Evolutionary conservation across 176 grass and related monocot genomes (phyloP).

Genomic region (Oryza brachyantha): DNA sequence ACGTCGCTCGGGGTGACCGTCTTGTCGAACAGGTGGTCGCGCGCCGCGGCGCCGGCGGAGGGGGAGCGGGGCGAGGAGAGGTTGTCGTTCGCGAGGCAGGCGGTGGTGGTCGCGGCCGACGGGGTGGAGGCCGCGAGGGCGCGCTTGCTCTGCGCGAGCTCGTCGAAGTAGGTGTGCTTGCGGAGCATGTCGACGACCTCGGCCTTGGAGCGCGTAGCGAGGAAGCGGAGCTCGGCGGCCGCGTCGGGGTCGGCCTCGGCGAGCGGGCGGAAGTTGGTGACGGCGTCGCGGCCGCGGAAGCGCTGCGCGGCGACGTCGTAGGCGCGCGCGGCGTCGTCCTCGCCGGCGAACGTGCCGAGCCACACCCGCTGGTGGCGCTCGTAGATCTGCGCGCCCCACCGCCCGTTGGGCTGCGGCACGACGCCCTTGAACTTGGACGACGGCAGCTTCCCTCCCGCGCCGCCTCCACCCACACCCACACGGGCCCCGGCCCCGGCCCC

Average conservation of each 20-base stretch:
- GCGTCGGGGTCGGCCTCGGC: conserved; percentile 43
- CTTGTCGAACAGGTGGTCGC: conserved; percentile 90
- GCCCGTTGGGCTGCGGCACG: conserved; percentile 96
- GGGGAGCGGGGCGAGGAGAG: not conserved
- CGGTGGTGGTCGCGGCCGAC: not conserved
- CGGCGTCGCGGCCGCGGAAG: conserved; percentile 89
- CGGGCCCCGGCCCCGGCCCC: not conserved
- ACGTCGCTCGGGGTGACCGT: conserved; percentile 92
- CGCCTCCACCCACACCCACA: not conserved
- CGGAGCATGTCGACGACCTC: conserved; percentile 98
- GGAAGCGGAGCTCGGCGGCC: conserved; percentile 56
- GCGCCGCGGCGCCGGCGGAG: not conserved
- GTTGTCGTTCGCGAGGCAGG: not conserved
- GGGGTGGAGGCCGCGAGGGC: not conserved
- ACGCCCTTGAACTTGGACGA: conserved; percentile 88
- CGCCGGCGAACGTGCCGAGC: conserved; percentile 84
- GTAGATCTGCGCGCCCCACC: conserved; percentile 99
- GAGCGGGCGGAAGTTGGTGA: conserved; percentile 86
- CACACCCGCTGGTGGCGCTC: conserved; percentile 95
- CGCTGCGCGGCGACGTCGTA: conserved; percentile 93
- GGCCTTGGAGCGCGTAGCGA: conserved; percentile 67
- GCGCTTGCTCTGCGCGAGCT: conserved; percentile 64
- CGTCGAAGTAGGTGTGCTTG: conserved; percentile 94
- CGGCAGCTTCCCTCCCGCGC: conserved; percentile 44
- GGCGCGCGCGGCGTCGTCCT: conserved; percentile 64